These are phyloP conservation scores for Monosporascus sp. DNA, from an alignment of 2,329 filamentous ascomycete genomes.

Conservation along the genomic window DNA sequence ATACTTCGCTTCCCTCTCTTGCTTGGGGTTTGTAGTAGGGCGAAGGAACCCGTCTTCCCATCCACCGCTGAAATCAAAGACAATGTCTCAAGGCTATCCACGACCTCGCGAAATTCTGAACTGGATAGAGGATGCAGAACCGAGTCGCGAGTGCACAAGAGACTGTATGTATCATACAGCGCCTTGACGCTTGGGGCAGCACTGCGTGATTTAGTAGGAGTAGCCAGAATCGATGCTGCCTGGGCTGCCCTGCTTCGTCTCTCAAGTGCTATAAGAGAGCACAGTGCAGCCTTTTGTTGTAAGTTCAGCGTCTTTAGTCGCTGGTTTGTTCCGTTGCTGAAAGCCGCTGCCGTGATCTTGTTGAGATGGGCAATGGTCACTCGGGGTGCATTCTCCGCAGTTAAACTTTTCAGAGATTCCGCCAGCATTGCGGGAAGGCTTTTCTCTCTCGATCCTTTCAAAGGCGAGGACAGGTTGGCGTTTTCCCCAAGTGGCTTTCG, in stretches of 20 bases:
- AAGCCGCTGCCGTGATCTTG: slow-evolving; percentile 81
- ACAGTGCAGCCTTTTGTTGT: slow-evolving; percentile 93
- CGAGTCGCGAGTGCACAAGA: slow-evolving; percentile 81
- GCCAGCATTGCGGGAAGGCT: slow-evolving; percentile 44
- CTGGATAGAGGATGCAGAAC: slow-evolving; percentile 82
- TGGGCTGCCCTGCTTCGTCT: slow-evolving; percentile 58
- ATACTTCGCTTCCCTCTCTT: slow-evolving; percentile 57
- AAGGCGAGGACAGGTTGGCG: slow-evolving; percentile 62
- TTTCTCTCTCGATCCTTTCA: slow-evolving; percentile 30
- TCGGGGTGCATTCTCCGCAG: slow-evolving; percentile 74
- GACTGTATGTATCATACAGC: slow-evolving; percentile 77
- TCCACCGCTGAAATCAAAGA: slow-evolving; percentile 69
- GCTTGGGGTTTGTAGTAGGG: slow-evolving; percentile 62
- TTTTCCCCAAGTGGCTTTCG: slow-evolving; percentile 79
- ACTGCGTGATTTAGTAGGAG: slow-evolving; percentile 57
- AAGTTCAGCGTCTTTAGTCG: slow-evolving; percentile 84
- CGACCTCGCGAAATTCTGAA: slow-evolving; percentile 91
- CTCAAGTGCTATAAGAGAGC: slow-evolving; percentile 82
- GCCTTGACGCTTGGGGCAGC: slow-evolving; percentile 75
- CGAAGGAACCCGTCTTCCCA: slow-evolving; percentile 64
- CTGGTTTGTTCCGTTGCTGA: slow-evolving; percentile 82
- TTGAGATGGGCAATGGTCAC: slow-evolving; percentile 89
- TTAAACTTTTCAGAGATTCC: slow-evolving; percentile 56
- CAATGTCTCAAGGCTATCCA: slow-evolving; percentile 82
- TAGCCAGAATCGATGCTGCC: slow-evolving; percentile 34